Evolutionary conservation across 176 grass and related monocot genomes (phyloP), one percentile per base, ranked within the genome.

Genomic region (Zea luxurians): DNA sequence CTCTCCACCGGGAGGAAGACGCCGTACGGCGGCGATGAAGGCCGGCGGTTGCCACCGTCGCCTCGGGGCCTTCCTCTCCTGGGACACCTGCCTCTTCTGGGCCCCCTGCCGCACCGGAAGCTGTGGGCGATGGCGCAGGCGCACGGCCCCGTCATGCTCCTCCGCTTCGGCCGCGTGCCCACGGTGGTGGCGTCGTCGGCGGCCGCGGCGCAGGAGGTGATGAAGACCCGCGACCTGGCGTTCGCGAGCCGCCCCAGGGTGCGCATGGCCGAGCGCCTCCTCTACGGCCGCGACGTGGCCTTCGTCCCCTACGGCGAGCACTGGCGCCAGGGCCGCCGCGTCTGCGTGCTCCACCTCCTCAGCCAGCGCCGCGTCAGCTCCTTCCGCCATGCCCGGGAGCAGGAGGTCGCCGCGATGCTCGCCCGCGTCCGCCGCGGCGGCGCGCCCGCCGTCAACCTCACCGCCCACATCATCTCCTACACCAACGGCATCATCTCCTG

Each of bases 81-180:
- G 13, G 92, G 92, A n/a, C 89, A 94, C 73, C 82, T 93, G 20
- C 88, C 81, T 3, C 82, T 90, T 37, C 84, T 93, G 5, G 88
- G 88, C 0, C 48, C 85, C 6, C 60, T 82, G 9, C 82, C 81
- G 18, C 88, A 88, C 59, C 82, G 64, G 11, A 71, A 62, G 6
- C 82, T 93, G 63, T 66, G 10, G 11, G 37, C 61, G 6, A 52
- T 93, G 48, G 80, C 91, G 2, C 7, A 44, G 45, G 66, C 7
- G 10, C 83, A 93, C 49, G 91, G 91, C 16, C 88, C 70, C 11
- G 83, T 93, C 27, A 85, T 93, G 60, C 82, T 80, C 17, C 70
- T 93, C 55, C 88, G 15, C 0, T 47, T 93, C 7, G 91, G 91
- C 52, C 70, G 80, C 48, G 74, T 83, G 46, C 85, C 84, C n/a